These are phyloP conservation scores for Gracilaria domingensis DNA, from an alignment of 23 red algal species.

Conservation along the genomic window DNA sequence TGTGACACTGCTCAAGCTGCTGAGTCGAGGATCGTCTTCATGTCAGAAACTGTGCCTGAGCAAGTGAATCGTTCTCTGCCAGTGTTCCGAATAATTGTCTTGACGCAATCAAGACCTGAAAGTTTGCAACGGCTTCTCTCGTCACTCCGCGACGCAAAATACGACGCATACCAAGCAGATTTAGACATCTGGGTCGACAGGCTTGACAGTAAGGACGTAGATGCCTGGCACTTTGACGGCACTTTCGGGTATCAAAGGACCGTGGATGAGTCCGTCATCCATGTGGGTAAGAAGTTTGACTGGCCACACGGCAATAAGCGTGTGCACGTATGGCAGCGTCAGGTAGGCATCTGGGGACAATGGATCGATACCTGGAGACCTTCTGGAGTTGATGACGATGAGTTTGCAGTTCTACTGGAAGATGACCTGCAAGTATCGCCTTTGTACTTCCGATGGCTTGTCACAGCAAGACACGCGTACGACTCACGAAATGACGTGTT, in stretches of 20 bases:
- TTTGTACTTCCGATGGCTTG: conserved; percentile 52
- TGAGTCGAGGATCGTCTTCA: not conserved
- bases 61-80: conserved; percentile 18
- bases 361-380: conserved; percentile 55
- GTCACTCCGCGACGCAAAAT: conserved; percentile 53
- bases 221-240: not conserved
- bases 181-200: conserved; percentile 76
- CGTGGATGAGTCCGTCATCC: conserved; percentile 17
- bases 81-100: conserved; percentile 49
- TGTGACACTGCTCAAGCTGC: not conserved
- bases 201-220: not conserved
- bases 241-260: not conserved
- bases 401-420: conserved; percentile 65
- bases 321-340: conserved; percentile 49
- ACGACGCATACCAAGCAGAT: conserved; percentile 46
- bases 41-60: not conserved
- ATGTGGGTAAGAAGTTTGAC: conserved; percentile 21
- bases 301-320: conserved; percentile 42
- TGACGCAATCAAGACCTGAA: conserved; percentile 49
- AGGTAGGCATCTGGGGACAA: conserved; percentile 70
- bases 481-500: conserved; percentile 33
- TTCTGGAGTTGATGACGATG: conserved; percentile 2
- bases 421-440: conserved; percentile 83
- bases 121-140: conserved; percentile 62
- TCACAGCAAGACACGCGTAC: conserved; percentile 45